Conservation (phyloP, 1,284 basidiomycete genomes). For the Ustilago trichophora region DNA sequence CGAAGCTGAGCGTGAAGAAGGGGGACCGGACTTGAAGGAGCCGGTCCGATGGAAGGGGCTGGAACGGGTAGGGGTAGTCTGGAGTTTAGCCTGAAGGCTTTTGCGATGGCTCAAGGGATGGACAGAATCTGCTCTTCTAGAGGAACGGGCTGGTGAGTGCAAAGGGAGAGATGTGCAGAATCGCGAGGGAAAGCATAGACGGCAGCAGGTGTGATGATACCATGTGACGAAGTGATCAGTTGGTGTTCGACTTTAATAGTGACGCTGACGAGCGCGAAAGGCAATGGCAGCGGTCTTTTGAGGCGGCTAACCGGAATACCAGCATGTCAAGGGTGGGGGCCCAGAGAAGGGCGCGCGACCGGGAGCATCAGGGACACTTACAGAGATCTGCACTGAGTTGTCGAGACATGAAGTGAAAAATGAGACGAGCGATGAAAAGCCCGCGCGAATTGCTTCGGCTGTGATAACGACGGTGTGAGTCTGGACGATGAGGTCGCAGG, state of each 20-base stretch:
- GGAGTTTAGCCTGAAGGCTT: slow-evolving; percentile 41
- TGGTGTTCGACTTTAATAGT: too few relatives aligned
- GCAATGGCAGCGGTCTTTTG: too few relatives aligned
- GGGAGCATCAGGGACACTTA: too few relatives aligned
- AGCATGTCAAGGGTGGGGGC: too few relatives aligned
- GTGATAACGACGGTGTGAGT: not conserved
- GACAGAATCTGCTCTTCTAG: slow-evolving; percentile 28
- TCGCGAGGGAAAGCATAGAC: too few relatives aligned
- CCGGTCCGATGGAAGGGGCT: slow-evolving; percentile 29
- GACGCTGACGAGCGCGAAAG: too few relatives aligned
- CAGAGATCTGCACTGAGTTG: slow-evolving; percentile 36
- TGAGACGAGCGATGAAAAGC: slow-evolving; percentile 22
- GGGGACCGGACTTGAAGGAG: slow-evolving; percentile 28
- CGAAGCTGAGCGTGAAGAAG: slow-evolving; percentile 35
- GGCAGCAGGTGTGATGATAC: too few relatives aligned
- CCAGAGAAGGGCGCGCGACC: too few relatives aligned
- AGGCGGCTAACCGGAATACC: too few relatives aligned
- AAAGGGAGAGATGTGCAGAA: too few relatives aligned
- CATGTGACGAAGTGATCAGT: slow-evolving; percentile 2
- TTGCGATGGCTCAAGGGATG: slow-evolving; percentile 33
- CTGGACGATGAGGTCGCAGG: not conserved
- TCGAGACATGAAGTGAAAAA: slow-evolving; percentile 43
- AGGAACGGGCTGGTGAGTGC: slow-evolving; percentile 25
- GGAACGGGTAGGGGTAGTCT: slow-evolving; percentile 20
- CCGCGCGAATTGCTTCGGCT: slow-evolving; percentile 1